A percentile compares a stretch with the other conserved stretches of the same genome.
These are phyloP conservation scores for Phytophthora constricta DNA, from an alignment of 352 stramenopile genomes.

Conservation along the genomic window DNA sequence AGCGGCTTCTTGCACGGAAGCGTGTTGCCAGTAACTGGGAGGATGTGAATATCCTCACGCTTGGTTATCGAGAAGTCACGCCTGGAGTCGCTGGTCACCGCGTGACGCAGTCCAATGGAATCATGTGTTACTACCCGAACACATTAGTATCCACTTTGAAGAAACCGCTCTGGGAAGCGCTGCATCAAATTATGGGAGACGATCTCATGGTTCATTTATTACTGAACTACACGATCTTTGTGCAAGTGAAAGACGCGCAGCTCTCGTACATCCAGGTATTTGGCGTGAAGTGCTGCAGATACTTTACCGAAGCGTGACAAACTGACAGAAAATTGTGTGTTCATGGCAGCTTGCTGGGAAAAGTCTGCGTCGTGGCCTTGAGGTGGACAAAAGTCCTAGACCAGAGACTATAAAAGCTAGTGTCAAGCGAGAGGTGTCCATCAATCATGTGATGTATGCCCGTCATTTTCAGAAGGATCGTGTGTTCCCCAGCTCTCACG, in stretches of 20 bases:
- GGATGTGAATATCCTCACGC: constrained; percentile 68
- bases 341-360: constrained; percentile 49
- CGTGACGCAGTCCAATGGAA: constrained; percentile 57
- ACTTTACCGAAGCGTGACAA: neutral
- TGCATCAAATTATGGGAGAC: constrained; percentile 69
- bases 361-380: constrained; percentile 47
- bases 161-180: constrained; percentile 50
- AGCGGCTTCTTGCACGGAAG: too few species aligned
- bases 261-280: constrained; percentile 66
- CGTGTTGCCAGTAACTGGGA: constrained; percentile 37
- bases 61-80: constrained; percentile 66
- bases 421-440: constrained; percentile 40
- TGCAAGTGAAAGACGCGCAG: constrained; percentile 36
- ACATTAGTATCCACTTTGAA: constrained; percentile 70
- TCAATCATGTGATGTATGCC: constrained; percentile 74
- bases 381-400: neutral
- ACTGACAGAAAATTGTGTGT: constrained; percentile 5
- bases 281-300: neutral
- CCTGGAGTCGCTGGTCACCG: constrained; percentile 54
- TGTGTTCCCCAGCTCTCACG: constrained; percentile 45
- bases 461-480: constrained; percentile 42
- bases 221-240: constrained; percentile 66
- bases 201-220: constrained; percentile 73
- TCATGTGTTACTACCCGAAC: constrained; percentile 83
- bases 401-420: neutral